phyloP scores from a whole-genome alignment of 768 basidiomycete genomes.

The Panus rudis region DNA sequence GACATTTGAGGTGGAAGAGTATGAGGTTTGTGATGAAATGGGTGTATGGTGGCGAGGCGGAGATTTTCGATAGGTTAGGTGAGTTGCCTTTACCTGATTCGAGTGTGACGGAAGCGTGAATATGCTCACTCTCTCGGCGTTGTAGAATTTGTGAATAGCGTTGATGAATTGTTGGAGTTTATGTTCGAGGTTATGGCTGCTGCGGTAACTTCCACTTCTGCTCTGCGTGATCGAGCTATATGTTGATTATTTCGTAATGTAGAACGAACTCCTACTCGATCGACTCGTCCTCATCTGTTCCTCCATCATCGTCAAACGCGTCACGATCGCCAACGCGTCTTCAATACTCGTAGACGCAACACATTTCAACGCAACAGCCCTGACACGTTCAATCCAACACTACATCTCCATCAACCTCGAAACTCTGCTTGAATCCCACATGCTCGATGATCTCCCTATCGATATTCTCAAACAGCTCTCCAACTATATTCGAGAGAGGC shows the following conservation, averaged over 20 bases:
- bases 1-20: constrained; percentile 63
- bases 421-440: constrained; percentile 69
- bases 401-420: constrained; percentile 86
- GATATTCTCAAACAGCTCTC: constrained; percentile 65
- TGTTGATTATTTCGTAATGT: neutral
- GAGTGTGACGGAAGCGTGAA: neutral
- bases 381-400: constrained; percentile 64
- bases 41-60: constrained; percentile 61
- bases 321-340: constrained; percentile 70
- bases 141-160: constrained; percentile 51
- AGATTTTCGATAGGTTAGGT: constrained; percentile 71
- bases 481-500: constrained; percentile 46
- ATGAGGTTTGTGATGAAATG: constrained; percentile 73
- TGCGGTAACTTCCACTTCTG: constrained; percentile 47
- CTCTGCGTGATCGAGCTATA: neutral
- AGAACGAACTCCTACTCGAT: constrained; percentile 90
- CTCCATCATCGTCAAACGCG: constrained; percentile 54
- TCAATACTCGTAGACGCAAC: constrained; percentile 78
- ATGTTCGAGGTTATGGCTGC: constrained; percentile 82
- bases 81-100: constrained; percentile 20
- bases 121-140: neutral
- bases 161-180: constrained; percentile 78
- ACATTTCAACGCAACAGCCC: constrained; percentile 61
- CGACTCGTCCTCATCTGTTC: constrained; percentile 82
- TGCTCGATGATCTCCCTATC: constrained; percentile 70